Base-by-base conservation (phyloP, 768 basidiomycete genomes). In the Coprinopsis cinerea region DNA sequence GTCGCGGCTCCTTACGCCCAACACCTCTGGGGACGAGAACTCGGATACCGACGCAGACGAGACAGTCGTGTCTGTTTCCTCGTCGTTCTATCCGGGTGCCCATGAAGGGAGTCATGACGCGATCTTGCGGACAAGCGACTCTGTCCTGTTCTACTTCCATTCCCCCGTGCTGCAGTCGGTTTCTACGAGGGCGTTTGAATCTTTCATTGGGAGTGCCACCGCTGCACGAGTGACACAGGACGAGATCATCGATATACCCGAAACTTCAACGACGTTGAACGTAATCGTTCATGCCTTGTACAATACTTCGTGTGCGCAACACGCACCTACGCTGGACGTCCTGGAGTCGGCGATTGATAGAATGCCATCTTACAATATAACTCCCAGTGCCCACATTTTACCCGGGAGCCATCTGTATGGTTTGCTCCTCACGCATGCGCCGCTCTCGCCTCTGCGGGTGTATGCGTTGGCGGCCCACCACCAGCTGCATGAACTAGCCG, bases 121-220 rank as follows among this genome's bases (percentile, higher is more conserved):
- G 14, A 67, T 79, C 44, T 56, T 82, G 44, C 57, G 76, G 48
- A 77, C 79, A 6, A 70, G 75, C 28, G 83, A 85, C 52, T 71
- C 70, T 0, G 78, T 85, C 24, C 74, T 81, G 55, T 85, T 85
- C 68, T 82, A 82, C 54, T 76, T 75, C 1, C 78, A 84, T 59
- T 59, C 66, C 0, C 54, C 69, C 13, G 55, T 72, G 39, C 59
- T 85, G 26, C 65, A 73, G 30, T 48, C 58, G n/a, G 63, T 64
- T 6, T 82, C 81, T 17, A 57, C 56, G 11, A 76, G 76, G 41
- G 65, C 63, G 20, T 82, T 82, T 64, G 59, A 24, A 9, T 6
- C 18, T 20, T 23, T 47, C 20, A 3, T 47, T 5, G 30, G 30
- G 11, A 10, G n/a, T n/a, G n/a, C n/a, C 7, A 39, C 36, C 36